These are phyloP conservation scores for Triticum urartu DNA, from an alignment of 176 grass and related monocot genomes.

Conservation along the genomic window DNA sequence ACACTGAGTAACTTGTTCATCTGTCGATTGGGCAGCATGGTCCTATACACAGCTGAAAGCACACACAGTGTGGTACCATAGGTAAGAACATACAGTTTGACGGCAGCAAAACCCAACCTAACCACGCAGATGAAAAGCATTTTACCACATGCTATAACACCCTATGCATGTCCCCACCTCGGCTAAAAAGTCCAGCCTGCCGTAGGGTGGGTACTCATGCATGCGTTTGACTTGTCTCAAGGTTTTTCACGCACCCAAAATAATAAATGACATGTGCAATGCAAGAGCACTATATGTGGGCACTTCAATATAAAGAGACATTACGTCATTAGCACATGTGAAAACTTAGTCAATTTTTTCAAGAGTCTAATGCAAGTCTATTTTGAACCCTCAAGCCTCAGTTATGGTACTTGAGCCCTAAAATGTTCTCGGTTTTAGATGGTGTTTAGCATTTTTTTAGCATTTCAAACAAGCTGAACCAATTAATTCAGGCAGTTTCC, in stretches of 20 bases:
- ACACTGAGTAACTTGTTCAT: slow-evolving; percentile 44
- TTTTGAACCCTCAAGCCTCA: neutral
- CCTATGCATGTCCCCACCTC: neutral
- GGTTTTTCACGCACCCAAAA: no score
- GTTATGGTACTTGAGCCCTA: neutral
- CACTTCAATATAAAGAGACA: neutral
- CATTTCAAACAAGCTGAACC: neutral
- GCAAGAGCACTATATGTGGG: no score
- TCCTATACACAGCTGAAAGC: slow-evolving; percentile 42
- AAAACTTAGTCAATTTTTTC: neutral
- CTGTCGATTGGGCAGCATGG: slow-evolving; percentile 36
- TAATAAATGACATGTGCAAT: neutral
- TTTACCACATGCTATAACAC: neutral
- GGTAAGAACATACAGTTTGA: slow-evolving; percentile 36
- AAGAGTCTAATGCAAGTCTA: neutral
- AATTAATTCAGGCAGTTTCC: neutral
- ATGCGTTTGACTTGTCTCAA: slow-evolving; percentile 6
- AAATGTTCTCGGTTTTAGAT: neutral
- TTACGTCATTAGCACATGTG: neutral
- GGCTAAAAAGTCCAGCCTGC: neutral
- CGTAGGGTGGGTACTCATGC: slow-evolving; percentile 6
- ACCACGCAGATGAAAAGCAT: slow-evolving; percentile 8
- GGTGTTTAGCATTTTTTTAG: neutral
- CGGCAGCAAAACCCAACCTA: slow-evolving; percentile 28
- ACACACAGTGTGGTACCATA: slow-evolving; percentile 24